A percentile compares a stretch with the other conserved stretches of the same genome.
Evolutionary conservation across 768 basidiomycete genomes (phyloP).

Genomic region (Lactifluus subvellereus): DNA sequence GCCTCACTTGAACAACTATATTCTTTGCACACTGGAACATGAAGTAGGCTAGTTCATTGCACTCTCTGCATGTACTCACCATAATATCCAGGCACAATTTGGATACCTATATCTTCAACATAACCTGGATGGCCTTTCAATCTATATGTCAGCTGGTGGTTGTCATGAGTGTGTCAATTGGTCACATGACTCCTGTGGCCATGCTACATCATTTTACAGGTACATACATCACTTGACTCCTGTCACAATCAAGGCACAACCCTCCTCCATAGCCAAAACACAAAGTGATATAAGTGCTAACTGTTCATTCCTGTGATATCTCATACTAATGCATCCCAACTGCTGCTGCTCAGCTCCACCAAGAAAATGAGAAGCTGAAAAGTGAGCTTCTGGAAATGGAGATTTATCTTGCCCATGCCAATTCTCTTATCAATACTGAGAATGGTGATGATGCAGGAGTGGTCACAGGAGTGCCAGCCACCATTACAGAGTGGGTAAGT

Average conservation of each 20-base stretch:
- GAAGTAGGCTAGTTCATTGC: background rate
- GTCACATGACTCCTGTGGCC: background rate
- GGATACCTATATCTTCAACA: background rate
- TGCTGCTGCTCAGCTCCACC: background rate
- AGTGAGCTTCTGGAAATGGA: background rate
- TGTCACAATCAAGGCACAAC: background rate
- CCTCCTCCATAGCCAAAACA: too few species aligned
- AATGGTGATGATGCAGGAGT: background rate
- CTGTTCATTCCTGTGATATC: background rate
- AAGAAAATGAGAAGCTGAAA: background rate
- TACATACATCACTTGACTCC: background rate
- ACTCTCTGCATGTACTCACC: background rate
- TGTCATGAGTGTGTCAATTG: background rate
- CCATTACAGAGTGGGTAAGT: background rate
- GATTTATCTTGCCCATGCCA: background rate
- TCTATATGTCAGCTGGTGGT: background rate
- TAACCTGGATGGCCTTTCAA: too few species aligned
- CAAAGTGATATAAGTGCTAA: background rate
- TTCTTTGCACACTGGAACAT: background rate
- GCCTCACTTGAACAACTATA: background rate
- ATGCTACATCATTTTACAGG: background rate
- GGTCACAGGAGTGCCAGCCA: background rate
- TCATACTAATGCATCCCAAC: background rate
- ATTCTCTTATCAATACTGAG: background rate
- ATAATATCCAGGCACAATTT: background rate